These are phyloP conservation scores for Pseudophaeomoniella oleicola DNA, from an alignment of 2,329 filamentous ascomycete species.

Conservation along the genomic window DNA sequence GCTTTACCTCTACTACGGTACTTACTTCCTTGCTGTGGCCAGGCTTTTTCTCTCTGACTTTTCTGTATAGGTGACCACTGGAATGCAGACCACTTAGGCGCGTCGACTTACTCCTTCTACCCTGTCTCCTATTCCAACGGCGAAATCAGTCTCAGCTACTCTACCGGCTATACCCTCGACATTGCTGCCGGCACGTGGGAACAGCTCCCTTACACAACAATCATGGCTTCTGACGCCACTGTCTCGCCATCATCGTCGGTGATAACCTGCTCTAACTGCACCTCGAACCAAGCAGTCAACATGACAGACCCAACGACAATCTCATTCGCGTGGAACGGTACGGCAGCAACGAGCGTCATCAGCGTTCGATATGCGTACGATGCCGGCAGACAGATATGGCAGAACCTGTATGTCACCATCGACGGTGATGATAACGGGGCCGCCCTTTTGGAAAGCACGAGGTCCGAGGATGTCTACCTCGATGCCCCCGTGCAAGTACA, in stretches of 20 bases:
- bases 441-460: neutral
- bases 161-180: neutral
- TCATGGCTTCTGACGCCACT: neutral
- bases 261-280: neutral
- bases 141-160: neutral
- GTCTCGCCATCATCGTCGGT: neutral
- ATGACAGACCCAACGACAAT: neutral
- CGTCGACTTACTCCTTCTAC: slow-evolving; percentile 51
- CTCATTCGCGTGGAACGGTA: neutral
- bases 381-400: neutral
- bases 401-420: neutral
- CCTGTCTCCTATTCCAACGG: slow-evolving; percentile 41
- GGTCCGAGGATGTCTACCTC: neutral
- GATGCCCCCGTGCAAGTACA: neutral
- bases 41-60: neutral
- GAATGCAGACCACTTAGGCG: slow-evolving; percentile 43
- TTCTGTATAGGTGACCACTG: slow-evolving; percentile 56
- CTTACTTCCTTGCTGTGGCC: neutral
- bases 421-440: neutral
- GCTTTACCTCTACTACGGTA: slow-evolving; percentile 14
- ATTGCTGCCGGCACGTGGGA: neutral
- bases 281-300: neutral
- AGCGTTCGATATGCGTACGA: neutral
- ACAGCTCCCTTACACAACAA: neutral
- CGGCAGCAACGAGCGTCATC: neutral